phyloP scores from a whole-genome alignment of 768 basidiomycete genomes.

The Xerocomellus intermedius region DNA sequence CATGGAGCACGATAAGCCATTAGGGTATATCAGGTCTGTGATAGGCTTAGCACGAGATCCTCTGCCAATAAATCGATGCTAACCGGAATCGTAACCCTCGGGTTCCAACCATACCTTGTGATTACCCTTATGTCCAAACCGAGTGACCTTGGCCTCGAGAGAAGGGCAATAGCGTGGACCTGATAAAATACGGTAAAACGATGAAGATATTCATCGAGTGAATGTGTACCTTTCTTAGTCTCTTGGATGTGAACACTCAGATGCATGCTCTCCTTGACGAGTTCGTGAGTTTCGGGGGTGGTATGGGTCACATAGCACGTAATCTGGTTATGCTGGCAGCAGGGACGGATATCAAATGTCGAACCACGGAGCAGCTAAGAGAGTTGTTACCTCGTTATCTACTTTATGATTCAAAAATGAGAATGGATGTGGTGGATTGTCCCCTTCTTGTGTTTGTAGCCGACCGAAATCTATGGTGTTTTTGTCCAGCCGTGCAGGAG shows the following conservation, averaged over 20 bases:
- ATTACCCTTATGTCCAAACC: slow-evolving; percentile 66
- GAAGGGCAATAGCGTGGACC: slow-evolving; percentile 93
- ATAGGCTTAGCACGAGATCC: neutral
- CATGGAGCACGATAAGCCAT: slow-evolving; percentile 84
- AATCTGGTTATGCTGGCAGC: slow-evolving; percentile 67
- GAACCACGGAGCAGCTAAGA: neutral
- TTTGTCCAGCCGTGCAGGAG: slow-evolving; percentile 75
- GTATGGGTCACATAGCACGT: slow-evolving; percentile 72
- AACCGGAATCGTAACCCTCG: slow-evolving; percentile 87
- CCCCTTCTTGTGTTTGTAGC: slow-evolving; percentile 65
- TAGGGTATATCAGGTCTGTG: slow-evolving; percentile 83
- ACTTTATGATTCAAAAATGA: slow-evolving; percentile 70
- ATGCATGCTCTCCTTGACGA: slow-evolving; percentile 76
- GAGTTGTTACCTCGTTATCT: slow-evolving; percentile 58
- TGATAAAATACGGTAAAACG: slow-evolving; percentile 24
- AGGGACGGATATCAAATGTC: neutral
- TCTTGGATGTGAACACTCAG: slow-evolving; percentile 84
- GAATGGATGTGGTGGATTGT: slow-evolving; percentile 65
- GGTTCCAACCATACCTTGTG: slow-evolving; percentile 90
- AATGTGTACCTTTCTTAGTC: slow-evolving; percentile 70
- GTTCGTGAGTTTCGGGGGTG: slow-evolving; percentile 65
- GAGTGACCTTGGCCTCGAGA: slow-evolving; percentile 80
- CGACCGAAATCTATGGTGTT: slow-evolving; percentile 67
- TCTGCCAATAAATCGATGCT: neutral
- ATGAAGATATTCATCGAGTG: neutral